These are phyloP conservation scores for Lasiodiplodia gonubiensis DNA, from an alignment of 2,329 filamentous ascomycete species.

Conservation along the genomic window DNA sequence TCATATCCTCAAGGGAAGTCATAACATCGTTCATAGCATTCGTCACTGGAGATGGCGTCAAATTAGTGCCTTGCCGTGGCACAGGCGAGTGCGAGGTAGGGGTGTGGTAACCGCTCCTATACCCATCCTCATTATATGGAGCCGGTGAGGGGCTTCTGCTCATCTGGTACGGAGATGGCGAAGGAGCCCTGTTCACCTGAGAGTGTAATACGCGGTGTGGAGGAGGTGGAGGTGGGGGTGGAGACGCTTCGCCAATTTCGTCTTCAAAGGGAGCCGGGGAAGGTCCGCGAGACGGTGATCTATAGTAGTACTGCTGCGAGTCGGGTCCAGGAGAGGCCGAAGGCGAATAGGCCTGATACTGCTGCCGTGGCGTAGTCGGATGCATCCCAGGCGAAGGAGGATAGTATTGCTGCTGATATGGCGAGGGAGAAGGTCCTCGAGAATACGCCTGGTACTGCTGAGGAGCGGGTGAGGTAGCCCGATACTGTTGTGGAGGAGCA, in stretches of 20 bases:
- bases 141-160: constrained; percentile 41
- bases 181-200: constrained; percentile 53
- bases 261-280: constrained; percentile 35
- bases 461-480: constrained; percentile 34
- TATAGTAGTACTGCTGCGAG: constrained; percentile 28
- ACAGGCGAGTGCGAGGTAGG: constrained; percentile 71
- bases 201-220: constrained; percentile 69
- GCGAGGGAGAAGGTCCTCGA: constrained; percentile 33
- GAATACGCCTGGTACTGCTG: constrained; percentile 37
- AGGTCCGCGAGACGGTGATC: constrained; percentile 29
- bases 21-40: constrained; percentile 99
- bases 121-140: constrained; percentile 34
- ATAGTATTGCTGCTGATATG: constrained; percentile 22
- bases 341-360: constrained; percentile 30
- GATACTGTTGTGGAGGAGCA: constrained; percentile 33
- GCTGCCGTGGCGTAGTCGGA: constrained; percentile 32
- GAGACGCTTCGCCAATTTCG: constrained; percentile 64
- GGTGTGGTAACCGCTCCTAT: constrained; percentile 58
- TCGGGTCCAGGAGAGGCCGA: constrained; percentile 27
- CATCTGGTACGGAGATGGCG: constrained; percentile 43
- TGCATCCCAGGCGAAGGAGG: constrained; percentile 46
- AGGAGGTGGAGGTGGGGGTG: constrained; percentile 84
- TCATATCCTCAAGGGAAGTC: constrained; percentile 89
- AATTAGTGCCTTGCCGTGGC: constrained; percentile 45
- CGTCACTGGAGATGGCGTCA: constrained; percentile 86